Evolutionary conservation across 2,329 filamentous ascomycete species (phyloP).

Genomic region (Aspergillus novoparasiticus): DNA sequence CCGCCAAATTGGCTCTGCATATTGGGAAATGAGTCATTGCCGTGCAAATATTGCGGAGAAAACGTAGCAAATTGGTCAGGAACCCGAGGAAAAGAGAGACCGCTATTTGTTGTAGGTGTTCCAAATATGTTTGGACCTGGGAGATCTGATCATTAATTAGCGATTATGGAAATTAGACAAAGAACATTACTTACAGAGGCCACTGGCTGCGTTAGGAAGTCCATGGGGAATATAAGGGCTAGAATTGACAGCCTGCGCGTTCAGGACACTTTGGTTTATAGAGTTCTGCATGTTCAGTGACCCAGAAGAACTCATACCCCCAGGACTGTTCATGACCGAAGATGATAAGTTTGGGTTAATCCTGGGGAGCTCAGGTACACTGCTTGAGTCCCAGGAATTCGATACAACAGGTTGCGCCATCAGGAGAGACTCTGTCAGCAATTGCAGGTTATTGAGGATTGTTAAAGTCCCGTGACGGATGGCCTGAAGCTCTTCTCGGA

Average conservation of each 20-base stretch:
- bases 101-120: not conserved
- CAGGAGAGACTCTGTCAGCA: slow-evolving; percentile 1
- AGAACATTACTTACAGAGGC: not conserved
- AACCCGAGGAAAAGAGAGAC: not conserved
- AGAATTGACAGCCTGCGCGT: not conserved
- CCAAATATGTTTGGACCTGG: not conserved
- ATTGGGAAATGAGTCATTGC: not conserved
- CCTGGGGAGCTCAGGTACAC: not conserved
- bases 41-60: not conserved
- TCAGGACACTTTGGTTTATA: not conserved
- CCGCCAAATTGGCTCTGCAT: not conserved
- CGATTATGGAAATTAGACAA: too few species aligned
- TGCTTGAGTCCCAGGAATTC: not conserved
- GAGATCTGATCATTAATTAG: not conserved
- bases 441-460: slow-evolving; percentile 6
- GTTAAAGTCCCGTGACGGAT: slow-evolving; percentile 9
- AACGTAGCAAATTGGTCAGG: not conserved
- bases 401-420: slow-evolving; percentile 1
- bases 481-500: slow-evolving; percentile 11
- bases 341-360: not conserved
- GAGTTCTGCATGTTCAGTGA: not conserved
- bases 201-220: not conserved
- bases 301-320: not conserved
- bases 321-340: not conserved
- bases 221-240: not conserved